Base-by-base conservation (phyloP, 2,329 filamentous ascomycete genomes). In the Byssothecium circinans region DNA sequence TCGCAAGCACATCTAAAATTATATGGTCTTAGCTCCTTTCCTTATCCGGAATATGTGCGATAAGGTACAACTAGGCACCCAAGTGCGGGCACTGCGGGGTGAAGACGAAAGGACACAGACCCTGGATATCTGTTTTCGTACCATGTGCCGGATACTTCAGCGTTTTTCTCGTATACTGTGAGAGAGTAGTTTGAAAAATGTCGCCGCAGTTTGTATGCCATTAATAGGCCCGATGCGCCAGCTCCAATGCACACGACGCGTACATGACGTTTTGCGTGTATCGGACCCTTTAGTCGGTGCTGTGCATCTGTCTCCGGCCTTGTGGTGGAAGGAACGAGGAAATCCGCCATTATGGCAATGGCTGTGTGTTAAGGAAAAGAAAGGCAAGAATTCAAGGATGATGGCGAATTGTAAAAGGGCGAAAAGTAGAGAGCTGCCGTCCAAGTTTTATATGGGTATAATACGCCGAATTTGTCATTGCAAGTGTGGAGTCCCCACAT, bases 81-180 rank as follows among this genome's bases (percentile, higher is more conserved):
- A 15, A 27, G 33, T 4, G 27, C 15, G 17, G 10, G 15, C 1
- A 25, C 6, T 25, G 5, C 23, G 8, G 5, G 32, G 17, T 10
- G 10, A 41, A 29, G 10, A 15, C 22, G 8, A 34, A 37, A 20
- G 19, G 15, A 27, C 27, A 22, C 17, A 18, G 61, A 70, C 58
- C 70, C 69, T n/a, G 70, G 69, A 51, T 74, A 74, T 52, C 67
- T 65, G 59, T 81, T 81, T 58, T 80, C 78, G 34, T 64, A 77
- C 78, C 78, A 81, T 2, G 78, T 80, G 4, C 78, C 78, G 2
- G 70, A 68, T 1, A 79, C 62, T 34, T 74, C 72, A 1, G 64
- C 43, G 49, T 79, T 79, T 60, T 79, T 79, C 54, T 81, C 78
- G 49, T 76, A 80, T 3, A 79, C 61, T 8, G 62, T 62, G 43